Conservation (phyloP, 2,329 filamentous ascomycete species). For the Zasmidium citrigriseum region DNA sequence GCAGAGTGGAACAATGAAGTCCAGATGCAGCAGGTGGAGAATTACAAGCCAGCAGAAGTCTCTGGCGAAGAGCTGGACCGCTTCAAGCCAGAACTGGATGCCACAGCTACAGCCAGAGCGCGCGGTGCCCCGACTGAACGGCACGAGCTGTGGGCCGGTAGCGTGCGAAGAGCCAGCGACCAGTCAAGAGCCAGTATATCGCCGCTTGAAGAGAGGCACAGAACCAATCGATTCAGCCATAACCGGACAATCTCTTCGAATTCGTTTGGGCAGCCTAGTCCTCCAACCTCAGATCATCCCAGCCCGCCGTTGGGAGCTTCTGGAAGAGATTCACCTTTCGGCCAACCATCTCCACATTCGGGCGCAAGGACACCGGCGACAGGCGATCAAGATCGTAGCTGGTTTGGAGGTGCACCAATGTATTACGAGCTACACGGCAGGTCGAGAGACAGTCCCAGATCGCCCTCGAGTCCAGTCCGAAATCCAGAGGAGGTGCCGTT, state of each 20-base stretch:
- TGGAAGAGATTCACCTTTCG: neutral
- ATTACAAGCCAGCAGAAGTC: constrained; percentile 5
- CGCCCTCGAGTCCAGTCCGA: neutral
- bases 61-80: constrained; percentile 9
- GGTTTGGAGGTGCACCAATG: neutral
- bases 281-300: neutral
- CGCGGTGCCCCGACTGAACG: constrained; percentile 9
- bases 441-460: constrained; percentile 3
- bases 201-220: constrained; percentile 15
- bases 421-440: constrained; percentile 3
- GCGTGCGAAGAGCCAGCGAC: constrained; percentile 12
- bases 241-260: neutral
- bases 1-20: constrained; percentile 10
- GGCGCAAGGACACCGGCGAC: neutral
- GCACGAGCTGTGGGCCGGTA: constrained; percentile 16
- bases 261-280: constrained; percentile 1
- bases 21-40: constrained; percentile 1
- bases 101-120: constrained; percentile 9
- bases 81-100: constrained; percentile 22
- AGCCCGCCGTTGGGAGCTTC: neutral
- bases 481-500: neutral
- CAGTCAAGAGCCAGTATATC: constrained; percentile 18
- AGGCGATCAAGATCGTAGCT: neutral
- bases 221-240: constrained; percentile 1
- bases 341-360: neutral